These are phyloP conservation scores for Hirsutella thompsonii DNA, from an alignment of 2,329 filamentous ascomycete species.

Conservation along the genomic window DNA sequence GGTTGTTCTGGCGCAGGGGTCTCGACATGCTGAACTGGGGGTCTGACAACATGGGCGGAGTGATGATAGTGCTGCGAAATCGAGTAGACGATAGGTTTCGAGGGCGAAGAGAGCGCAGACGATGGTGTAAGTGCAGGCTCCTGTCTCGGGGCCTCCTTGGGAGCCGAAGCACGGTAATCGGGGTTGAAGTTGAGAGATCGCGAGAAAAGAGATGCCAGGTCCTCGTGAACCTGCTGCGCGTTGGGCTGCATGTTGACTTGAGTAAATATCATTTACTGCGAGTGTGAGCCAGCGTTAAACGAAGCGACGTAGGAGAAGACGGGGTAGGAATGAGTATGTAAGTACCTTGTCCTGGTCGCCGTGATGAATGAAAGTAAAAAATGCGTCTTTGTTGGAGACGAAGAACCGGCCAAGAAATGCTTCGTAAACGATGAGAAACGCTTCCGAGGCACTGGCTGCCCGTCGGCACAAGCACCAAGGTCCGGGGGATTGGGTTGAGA, in stretches of 20 bases:
- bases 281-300: neutral
- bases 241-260: constrained; percentile 15
- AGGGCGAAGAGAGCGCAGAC: constrained; percentile 13
- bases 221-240: constrained; percentile 54
- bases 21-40: constrained; percentile 15
- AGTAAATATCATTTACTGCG: neutral
- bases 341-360: no score
- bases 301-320: neutral
- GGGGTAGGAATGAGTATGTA: no score
- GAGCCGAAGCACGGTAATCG: constrained; percentile 13
- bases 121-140: constrained; percentile 7
- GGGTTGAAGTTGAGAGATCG: constrained; percentile 57
- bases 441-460: no score
- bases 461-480: no score
- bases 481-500: constrained; percentile 2
- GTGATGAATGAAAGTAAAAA: no score
- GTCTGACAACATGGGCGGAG: constrained; percentile 47
- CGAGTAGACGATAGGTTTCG: constrained; percentile 50
- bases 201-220: constrained; percentile 69
- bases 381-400: no score
- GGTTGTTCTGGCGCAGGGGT: constrained; percentile 9
- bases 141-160: constrained; percentile 17
- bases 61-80: constrained; percentile 78
- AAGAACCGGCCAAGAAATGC: no score
- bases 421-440: no score